Base-by-base conservation (phyloP, 139 green algal species). In the Medakamo hakoo region DNA sequence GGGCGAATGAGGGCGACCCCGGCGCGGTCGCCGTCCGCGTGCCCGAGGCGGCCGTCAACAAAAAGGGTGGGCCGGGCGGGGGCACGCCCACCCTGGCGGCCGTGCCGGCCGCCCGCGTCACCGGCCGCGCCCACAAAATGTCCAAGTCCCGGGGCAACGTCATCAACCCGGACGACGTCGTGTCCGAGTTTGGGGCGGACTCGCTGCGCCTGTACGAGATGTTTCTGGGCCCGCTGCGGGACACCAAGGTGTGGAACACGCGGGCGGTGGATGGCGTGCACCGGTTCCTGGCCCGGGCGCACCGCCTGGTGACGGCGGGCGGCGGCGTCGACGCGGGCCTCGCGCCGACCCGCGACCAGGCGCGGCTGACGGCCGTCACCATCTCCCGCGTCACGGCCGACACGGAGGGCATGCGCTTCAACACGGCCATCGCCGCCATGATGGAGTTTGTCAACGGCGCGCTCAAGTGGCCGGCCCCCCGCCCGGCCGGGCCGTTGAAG, bases 381-480 rank as follows among this genome's bases (percentile, higher is more conserved):
- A 97, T 98, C 64, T 90, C 92, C 31, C 76, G 90, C 77, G 88
- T 98, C 58, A 94, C 83, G 4, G 80, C 89, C 32, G 93, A 98
- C 58, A 95, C 87, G 0, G 92, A 98, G 72, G 80, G 86, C 62
- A 76, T 99, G 83, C 80, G 90, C 18, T 98, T 98, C 80, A 99
- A 99, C 77, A 98, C 93, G 2, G 93, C 70, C 63, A 96, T 99
- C 62, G 74, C 89, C 0, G 85, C 88, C 9, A 97, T 98, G 93
- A 99, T 99, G 93, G 93, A 98, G 77, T 96, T 97, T 72, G 76
- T 95, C 28, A 99, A 99, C 66, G 87, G 72, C 9, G 88, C 84
- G 2, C 80, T 77, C 63, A 96, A 97, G 77, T 92, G 80, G 84
- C 65, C 81, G 4, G 71, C 72, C 4, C 62, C 30, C 28, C 59